Evolutionary conservation across 1,284 basidiomycete species (phyloP).

Genomic region (Testicularia cyperi): DNA sequence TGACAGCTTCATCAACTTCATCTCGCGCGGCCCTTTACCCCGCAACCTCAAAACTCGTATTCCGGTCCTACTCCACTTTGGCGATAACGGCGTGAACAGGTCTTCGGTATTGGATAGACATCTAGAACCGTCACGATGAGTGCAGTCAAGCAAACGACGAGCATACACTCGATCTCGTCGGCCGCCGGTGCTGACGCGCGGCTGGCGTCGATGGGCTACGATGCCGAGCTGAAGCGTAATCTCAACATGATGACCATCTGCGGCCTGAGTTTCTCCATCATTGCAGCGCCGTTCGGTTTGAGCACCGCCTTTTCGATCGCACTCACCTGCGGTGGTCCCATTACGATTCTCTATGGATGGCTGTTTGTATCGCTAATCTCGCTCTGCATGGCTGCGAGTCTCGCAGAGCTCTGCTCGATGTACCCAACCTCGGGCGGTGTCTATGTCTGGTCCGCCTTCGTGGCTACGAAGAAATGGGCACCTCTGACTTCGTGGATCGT

Average conservation of each 20-base stretch:
- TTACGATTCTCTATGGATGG: constrained; percentile 63
- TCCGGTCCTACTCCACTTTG: too few species aligned
- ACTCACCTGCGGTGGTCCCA: constrained; percentile 60
- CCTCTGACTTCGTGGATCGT: constrained; percentile 62
- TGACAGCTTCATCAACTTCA: too few species aligned
- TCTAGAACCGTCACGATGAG: too few species aligned
- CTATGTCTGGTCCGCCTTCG: constrained; percentile 63
- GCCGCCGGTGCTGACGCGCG: constrained; percentile 51
- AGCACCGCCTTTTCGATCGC: constrained; percentile 62
- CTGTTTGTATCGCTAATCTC: constrained; percentile 63
- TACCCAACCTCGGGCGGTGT: constrained; percentile 64
- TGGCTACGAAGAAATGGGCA: constrained; percentile 62
- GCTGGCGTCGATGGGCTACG: constrained; percentile 63
- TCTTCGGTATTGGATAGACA: too few species aligned
- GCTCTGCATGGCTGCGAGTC: constrained; percentile 62
- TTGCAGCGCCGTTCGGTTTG: constrained; percentile 62
- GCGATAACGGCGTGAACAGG: too few species aligned
- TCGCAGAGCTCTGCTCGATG: constrained; percentile 63
- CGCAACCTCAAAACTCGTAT: too few species aligned
- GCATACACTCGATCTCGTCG: constrained; percentile 40
- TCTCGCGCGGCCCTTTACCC: too few species aligned
- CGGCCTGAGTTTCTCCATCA: constrained; percentile 62
- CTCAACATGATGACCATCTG: constrained; percentile 63
- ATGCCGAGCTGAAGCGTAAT: constrained; percentile 62
- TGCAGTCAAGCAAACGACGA: constrained; percentile 26